Evolutionary conservation across 768 basidiomycete species (phyloP), one percentile per base, ranked within the genome.

Genomic region (Suillus placidus): DNA sequence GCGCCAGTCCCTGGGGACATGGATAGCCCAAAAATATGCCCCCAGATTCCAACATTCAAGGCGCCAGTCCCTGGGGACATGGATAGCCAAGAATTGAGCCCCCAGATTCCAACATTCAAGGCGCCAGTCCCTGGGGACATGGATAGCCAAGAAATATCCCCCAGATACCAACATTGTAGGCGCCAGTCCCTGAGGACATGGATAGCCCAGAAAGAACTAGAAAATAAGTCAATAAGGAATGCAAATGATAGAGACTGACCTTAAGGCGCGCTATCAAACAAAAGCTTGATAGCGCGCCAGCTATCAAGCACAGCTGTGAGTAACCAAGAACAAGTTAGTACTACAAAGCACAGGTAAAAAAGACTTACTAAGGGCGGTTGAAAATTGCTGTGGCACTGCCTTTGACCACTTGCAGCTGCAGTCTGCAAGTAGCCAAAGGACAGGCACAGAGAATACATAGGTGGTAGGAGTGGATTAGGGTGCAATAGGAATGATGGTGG

Each of bases 391-490:
- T 51, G 30, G 26, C 49, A 26, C 26, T 51, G 49, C 49, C 49
- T 51, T 51, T 30, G 49, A 51, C 49, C 12, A 51, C 49, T 51
- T 51, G 49, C 49, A 51, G 49, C 49, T 51, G 49, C 49, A 51
- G 49, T 51, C 49, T 51, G 49, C 49, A 51, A 51, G 26, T 51
- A 13, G 49, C 26, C 49, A 51, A 30, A 30, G 26, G 49, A 51
- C 8, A 43, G 42, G 42, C 42, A 43, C 18, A 43, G 18, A 26
- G 26, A 26, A 26, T 26, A 26, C 26, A 26, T 26, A 26, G 26
- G 26, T 26, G 8, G 20, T 20, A 43, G 18, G 18, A 43, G 42
- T 9, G 8, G 42, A 43, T 8, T 26, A 26, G 26, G 26, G 26
- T 2, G 1, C 26, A 18, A 43, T 18, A 42, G 42, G 42, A 42